Conservation (phyloP, 2,329 filamentous ascomycete genomes). For the Salinomyces thailandicus region DNA sequence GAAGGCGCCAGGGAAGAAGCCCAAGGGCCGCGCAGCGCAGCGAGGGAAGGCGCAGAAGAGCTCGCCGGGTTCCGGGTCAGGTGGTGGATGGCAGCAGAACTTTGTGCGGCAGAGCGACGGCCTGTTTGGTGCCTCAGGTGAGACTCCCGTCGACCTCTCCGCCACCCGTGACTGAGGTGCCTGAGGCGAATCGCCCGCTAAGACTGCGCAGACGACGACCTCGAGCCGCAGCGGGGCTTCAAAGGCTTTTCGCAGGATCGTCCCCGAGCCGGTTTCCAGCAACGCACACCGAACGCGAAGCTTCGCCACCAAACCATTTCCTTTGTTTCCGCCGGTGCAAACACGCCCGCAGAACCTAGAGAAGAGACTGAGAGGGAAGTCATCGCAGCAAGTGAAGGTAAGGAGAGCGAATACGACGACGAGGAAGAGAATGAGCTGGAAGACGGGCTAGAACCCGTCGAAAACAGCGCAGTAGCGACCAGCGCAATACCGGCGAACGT, state of each 20-base stretch:
- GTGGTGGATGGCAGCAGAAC: neutral
- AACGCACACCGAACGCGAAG: constrained; percentile 38
- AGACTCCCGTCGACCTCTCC: neutral
- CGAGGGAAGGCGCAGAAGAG: constrained; percentile 9
- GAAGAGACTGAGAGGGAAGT: constrained; percentile 21
- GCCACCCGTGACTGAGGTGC: too few relatives aligned
- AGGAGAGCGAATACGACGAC: constrained; percentile 12
- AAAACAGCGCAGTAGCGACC: constrained; percentile 17
- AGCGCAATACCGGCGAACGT: constrained; percentile 20
- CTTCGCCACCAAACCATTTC: constrained; percentile 46
- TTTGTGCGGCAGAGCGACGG: neutral
- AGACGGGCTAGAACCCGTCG: constrained; percentile 15
- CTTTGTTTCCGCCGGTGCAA: constrained; percentile 47
- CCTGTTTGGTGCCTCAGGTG: neutral
- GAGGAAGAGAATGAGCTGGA: constrained; percentile 13
- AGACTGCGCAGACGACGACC: constrained; percentile 4
- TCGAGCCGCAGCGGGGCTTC: constrained; percentile 11
- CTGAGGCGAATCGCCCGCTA: neutral
- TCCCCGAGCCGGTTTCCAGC: constrained; percentile 12
- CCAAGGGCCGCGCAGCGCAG: constrained; percentile 8
- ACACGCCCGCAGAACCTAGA: constrained; percentile 27
- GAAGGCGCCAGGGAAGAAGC: constrained; percentile 7
- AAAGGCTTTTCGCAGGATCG: constrained; percentile 19
- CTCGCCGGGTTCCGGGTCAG: neutral
- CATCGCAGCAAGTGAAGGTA: constrained; percentile 10